Base-by-base conservation (phyloP, 768 basidiomycete species). In the Naganishia kalamii region DNA sequence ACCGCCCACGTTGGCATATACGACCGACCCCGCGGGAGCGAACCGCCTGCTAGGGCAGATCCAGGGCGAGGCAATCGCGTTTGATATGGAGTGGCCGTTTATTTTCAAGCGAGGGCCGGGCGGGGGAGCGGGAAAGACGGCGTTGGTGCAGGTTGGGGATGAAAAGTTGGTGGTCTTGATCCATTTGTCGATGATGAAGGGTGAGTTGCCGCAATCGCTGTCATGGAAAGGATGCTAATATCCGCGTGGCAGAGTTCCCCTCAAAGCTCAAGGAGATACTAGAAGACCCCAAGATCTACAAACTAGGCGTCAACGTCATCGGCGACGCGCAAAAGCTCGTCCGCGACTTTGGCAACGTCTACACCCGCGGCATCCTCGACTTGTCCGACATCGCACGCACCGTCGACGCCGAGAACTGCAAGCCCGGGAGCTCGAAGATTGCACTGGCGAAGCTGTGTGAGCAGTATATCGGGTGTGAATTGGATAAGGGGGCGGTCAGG, bases 31-130 rank as follows among this genome's bases (percentile, higher is more conserved):
- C 0, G 43, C 65, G 8, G 76, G 76, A 52, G 72, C 75, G 3
- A 66, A 75, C 47, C 72, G 72, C 37, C 68, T 77, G 7, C 32
- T 77, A 1, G n/a, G 50, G 0, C 68, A 71, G 48, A 54, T 77
- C 27, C 49, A 59, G 29, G 75, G 75, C 1, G 48, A 62, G 7
- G 66, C 74, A 10, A 23, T 75, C 6, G 76, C 74, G 0, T 73
- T 77, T 62, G 76, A 77, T 52, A 65, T 77, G 32, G 76, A 77
- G 66, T 77, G 75, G 76, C 75, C 76, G 68, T 33, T 64, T 21
- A n/a, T n/a, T n/a, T n/a, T n/a, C n/a, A n/a, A n/a, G 15, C 27
- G 13, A 50, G 13, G 48, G 27, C 30, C 15, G n/a, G 48, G 48
- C 35, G 6, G 7, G 21, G 15, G 64, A 67, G 68, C 69, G 41